Conservation (phyloP, 2,329 filamentous ascomycete species). For the Beauveria scarabaeidicola region DNA sequence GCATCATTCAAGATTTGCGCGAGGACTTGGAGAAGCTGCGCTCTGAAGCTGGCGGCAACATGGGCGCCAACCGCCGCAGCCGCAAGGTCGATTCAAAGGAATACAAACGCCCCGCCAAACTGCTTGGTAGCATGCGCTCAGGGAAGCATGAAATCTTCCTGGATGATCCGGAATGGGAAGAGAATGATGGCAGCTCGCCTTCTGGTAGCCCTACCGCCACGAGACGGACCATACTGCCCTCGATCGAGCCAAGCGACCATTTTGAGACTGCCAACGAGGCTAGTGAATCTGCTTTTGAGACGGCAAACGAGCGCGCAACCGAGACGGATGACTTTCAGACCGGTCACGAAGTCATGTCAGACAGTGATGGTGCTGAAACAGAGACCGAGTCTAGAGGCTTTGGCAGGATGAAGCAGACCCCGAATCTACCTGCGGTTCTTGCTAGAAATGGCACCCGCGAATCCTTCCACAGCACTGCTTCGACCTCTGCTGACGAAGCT, state of each 20-base stretch:
- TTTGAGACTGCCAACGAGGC: slow-evolving; percentile 80
- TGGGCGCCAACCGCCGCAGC: slow-evolving; percentile 47
- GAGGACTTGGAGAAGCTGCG: slow-evolving; percentile 77
- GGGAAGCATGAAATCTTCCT: slow-evolving; percentile 70
- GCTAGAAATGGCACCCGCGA: slow-evolving; percentile 43
- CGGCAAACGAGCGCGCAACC: slow-evolving; percentile 69
- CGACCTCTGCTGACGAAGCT: slow-evolving; percentile 72
- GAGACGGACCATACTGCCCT: slow-evolving; percentile 1
- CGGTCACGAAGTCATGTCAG: slow-evolving; percentile 69
- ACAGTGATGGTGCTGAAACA: slow-evolving; percentile 66
- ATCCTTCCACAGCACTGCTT: slow-evolving; percentile 81
- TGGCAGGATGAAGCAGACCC: slow-evolving; percentile 33
- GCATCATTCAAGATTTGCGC: slow-evolving; percentile 88
- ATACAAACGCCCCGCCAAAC: slow-evolving; percentile 70
- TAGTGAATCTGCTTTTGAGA: slow-evolving; percentile 56
- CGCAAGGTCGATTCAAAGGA: slow-evolving; percentile 56
- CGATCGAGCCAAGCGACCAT: slow-evolving; percentile 51
- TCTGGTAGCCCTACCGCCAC: slow-evolving; percentile 3
- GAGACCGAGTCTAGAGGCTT: slow-evolving; percentile 64
- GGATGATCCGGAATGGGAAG: slow-evolving; percentile 86
- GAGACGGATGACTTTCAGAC: slow-evolving; percentile 96
- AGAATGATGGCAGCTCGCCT: slow-evolving; percentile 46
- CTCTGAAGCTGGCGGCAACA: slow-evolving; percentile 35
- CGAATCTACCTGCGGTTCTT: slow-evolving; percentile 30
- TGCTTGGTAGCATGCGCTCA: slow-evolving; percentile 67